Conservation (phyloP, 495 filamentous ascomycete genomes). For the Gamarada debralockiae region DNA sequence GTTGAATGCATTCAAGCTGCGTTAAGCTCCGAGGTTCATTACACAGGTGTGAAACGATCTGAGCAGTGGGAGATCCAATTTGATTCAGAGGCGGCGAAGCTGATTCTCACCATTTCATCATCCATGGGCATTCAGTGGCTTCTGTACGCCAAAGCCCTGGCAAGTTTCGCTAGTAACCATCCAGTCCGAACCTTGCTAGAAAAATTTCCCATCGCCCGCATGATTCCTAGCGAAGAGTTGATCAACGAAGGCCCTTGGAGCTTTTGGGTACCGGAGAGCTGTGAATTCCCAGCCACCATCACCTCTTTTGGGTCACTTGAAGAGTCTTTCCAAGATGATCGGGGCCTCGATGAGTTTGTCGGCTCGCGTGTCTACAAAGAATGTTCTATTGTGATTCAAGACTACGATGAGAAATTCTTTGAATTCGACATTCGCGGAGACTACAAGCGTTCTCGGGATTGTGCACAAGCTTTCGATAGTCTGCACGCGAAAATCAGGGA, state of each 20-base stretch:
- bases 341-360: slow-evolving; percentile 26
- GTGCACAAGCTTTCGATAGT: slow-evolving; percentile 60
- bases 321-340: slow-evolving; percentile 30
- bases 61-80: slow-evolving; percentile 51
- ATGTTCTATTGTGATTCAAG: background rate
- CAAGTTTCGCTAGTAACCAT: slow-evolving; percentile 33
- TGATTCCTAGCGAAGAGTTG: slow-evolving; percentile 32
- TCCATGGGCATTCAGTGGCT: slow-evolving; percentile 44
- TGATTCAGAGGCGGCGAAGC: slow-evolving; percentile 36
- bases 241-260: slow-evolving; percentile 49
- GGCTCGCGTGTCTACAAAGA: background rate
- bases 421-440: slow-evolving; percentile 46
- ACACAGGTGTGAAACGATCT: slow-evolving; percentile 41
- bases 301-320: slow-evolving; percentile 26
- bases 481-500: slow-evolving; percentile 45
- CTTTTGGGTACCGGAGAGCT: slow-evolving; percentile 39
- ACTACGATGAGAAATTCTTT: slow-evolving; percentile 24
- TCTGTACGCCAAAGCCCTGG: slow-evolving; percentile 45
- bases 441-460: slow-evolving; percentile 55
- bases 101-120: slow-evolving; percentile 47
- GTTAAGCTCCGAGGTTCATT: slow-evolving; percentile 38
- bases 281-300: slow-evolving; percentile 23
- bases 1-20: slow-evolving; percentile 17
- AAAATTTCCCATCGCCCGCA: slow-evolving; percentile 51
- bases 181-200: slow-evolving; percentile 40